These are phyloP conservation scores for Posidonia australis DNA, from an alignment of 106 monocot genomes.

Conservation along the genomic window DNA sequence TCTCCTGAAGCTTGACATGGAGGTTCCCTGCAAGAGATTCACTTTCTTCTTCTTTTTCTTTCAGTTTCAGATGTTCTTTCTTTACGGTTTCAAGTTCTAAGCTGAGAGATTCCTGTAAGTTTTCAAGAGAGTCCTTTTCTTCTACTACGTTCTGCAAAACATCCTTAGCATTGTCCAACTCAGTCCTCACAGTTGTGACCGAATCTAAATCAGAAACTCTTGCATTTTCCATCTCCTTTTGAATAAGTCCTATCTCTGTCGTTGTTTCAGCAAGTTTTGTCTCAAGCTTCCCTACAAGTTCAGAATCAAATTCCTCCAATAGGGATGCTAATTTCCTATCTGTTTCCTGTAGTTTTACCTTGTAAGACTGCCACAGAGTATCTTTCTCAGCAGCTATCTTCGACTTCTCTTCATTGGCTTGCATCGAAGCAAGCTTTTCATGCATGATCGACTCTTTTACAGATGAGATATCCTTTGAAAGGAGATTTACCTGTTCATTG, in stretches of 20 bases:
- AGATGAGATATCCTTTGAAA: conserved; percentile 38
- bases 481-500: conserved; percentile 32
- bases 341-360: conserved; percentile 30
- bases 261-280: conserved; percentile 34
- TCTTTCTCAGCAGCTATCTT: conserved; percentile 53
- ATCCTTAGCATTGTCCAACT: conserved; percentile 49
- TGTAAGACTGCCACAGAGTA: conserved; percentile 19
- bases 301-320: conserved; percentile 47
- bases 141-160: conserved; percentile 46
- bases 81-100: conserved; percentile 43
- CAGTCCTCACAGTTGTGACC: conserved; percentile 28
- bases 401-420: conserved; percentile 42
- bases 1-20: conserved; percentile 46
- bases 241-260: conserved; percentile 27
- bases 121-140: conserved; percentile 40
- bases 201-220: conserved; percentile 38
- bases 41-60: conserved; percentile 52
- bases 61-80: conserved; percentile 45
- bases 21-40: conserved; percentile 38
- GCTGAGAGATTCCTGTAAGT: conserved; percentile 40
- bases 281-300: conserved; percentile 28
- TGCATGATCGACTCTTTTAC: conserved; percentile 46
- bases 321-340: conserved; percentile 35
- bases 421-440: conserved; percentile 49
- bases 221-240: conserved; percentile 41